phyloP scores from a whole-genome alignment of 768 basidiomycete species.

The Pulveroboletus frians region DNA sequence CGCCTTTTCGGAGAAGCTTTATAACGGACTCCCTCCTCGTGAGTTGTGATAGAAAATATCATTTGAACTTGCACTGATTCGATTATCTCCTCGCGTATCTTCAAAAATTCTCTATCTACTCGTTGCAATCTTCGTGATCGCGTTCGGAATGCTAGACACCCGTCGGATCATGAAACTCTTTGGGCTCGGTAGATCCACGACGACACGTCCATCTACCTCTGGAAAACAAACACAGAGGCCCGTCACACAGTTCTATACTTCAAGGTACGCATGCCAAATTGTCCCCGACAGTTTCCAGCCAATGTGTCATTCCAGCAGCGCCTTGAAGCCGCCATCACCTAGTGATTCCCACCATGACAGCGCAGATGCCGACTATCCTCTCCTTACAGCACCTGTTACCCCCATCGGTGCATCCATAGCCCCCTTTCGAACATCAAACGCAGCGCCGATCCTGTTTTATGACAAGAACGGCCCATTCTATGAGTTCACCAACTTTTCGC shows the following conservation, averaged over 20 bases:
- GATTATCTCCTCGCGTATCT: constrained; percentile 8
- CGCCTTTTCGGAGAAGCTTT: constrained; percentile 24
- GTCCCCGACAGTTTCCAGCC: background rate
- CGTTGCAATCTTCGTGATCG: constrained; percentile 14
- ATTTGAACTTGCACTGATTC: constrained; percentile 10
- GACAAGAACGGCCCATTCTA: constrained; percentile 60
- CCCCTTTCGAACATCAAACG: constrained; percentile 24
- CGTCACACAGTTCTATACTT: constrained; percentile 20
- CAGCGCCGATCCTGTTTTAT: constrained; percentile 52
- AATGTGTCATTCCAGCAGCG: constrained; percentile 6
- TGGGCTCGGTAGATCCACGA: constrained; percentile 27
- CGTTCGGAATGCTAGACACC: constrained; percentile 30
- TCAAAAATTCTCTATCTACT: constrained; percentile 28
- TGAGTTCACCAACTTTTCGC: constrained; percentile 71
- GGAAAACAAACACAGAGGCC: constrained; percentile 19
- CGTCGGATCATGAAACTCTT: constrained; percentile 31
- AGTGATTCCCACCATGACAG: constrained; percentile 4
- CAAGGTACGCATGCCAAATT: constrained; percentile 13
- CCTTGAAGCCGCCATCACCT: constrained; percentile 12
- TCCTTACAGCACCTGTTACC: constrained; percentile 29
- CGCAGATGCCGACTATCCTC: constrained; percentile 25
- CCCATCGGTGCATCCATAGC: constrained; percentile 28
- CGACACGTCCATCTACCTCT: constrained; percentile 20
- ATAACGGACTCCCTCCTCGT: constrained; percentile 21
- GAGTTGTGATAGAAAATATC: constrained; percentile 13